Evolutionary conservation across 2,329 filamentous ascomycete species (phyloP), one percentile per base, ranked within the genome.

Genomic region (Aspergillus sp.): DNA sequence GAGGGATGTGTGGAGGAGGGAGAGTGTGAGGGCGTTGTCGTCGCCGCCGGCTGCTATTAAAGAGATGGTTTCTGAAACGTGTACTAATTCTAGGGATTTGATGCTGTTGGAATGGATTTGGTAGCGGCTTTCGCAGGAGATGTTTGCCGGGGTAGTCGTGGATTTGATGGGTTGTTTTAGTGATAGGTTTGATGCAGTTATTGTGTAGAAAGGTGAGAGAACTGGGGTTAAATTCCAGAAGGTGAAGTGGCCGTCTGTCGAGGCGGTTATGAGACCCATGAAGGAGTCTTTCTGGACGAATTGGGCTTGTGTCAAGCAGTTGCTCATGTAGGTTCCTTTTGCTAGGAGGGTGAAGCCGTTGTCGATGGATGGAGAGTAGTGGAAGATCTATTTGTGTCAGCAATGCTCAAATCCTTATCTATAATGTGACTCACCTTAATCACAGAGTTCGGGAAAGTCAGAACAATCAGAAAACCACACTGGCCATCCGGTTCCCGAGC

Each of bases 361-460:
- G 7, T 49, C 45, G 3, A 32, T 35, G 6, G 50, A 55, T 3
- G 62, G 61, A 3, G 61, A 60, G 48, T 70, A 72, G 46, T 64
- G 62, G 56, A 78, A 78, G 12, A 77, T 60, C 76, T 79, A 51
- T 1, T 30, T 10, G 13, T 9, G 43, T 64, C 50, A 62, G 47
- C 15, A 23, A n/a, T 17, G 22, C 33, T 7, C 33, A 37, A 37
- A 3, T 45, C 38, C 53, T 46, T 27, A 37, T n/a, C 27, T 12
- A 19, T 7, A 45, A n/a, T 12, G 32, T 9, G 44, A 3, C 7
- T 27, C 60, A 77, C 74, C 65, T 83, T 85, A 38, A 95, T 65
- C 2, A 79, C 82, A 0, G 91, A 96, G 68, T 96, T 91, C 0
- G 91, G 96, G 58, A 93, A 84, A 0, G 79, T 84, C 70, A 95